Evolutionary conservation across 164 flowering plant genomes (phyloP).

Genomic region (Stephania yunnanensis): DNA sequence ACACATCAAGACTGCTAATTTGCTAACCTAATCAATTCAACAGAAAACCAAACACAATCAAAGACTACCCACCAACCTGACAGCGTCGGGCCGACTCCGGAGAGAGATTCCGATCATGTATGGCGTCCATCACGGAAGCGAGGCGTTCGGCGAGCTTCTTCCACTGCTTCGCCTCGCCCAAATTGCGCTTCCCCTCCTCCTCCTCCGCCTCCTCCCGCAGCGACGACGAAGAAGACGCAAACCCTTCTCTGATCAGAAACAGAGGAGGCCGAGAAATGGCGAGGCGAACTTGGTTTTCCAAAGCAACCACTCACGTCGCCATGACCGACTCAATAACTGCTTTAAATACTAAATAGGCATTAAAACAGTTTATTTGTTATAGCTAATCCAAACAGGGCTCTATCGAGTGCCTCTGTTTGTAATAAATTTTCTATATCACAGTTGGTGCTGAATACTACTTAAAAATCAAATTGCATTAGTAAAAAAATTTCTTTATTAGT

Average conservation of each 20-base stretch:
- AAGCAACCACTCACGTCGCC: conserved; percentile 7
- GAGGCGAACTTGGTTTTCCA: neutral
- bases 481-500: too few species aligned
- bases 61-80: conserved; percentile 33
- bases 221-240: conserved; percentile 9
- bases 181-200: neutral
- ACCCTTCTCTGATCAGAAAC: conserved; percentile 19
- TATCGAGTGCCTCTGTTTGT: too few species aligned
- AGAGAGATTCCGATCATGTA: conserved; percentile 84
- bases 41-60: neutral
- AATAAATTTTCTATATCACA: too few species aligned
- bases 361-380: too few species aligned
- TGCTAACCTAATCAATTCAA: neutral
- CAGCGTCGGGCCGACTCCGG: conserved; percentile 67
- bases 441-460: too few species aligned
- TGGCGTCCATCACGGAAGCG: conserved; percentile 65
- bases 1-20: neutral
- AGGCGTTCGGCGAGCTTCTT: conserved; percentile 60
- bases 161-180: conserved; percentile 7
- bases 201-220: neutral
- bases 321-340: neutral
- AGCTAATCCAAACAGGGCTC: too few species aligned
- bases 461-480: too few species aligned
- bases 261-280: neutral
- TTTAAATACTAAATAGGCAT: too few species aligned